Percentiles rank a stretch among this genome's conserved stretches.
Conservation (phyloP, 345 rosid genomes). For the Chamaenerion angustifolium region DNA sequence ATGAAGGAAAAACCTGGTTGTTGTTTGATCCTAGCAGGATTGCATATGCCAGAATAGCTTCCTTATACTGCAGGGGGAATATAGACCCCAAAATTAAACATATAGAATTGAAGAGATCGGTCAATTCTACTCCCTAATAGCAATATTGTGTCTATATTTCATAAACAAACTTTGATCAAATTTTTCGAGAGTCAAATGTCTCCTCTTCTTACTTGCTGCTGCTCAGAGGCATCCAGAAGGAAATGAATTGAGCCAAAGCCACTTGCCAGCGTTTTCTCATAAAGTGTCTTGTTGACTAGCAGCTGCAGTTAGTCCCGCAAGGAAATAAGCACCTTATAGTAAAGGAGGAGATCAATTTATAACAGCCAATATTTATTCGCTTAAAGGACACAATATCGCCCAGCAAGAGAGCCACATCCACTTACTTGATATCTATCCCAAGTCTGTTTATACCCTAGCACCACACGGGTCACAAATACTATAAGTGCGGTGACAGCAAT, state of each 20-base stretch:
- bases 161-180: background rate
- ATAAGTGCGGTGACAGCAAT: slow-evolving; percentile 69
- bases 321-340: slow-evolving; percentile 6
- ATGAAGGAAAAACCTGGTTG: slow-evolving; percentile 35
- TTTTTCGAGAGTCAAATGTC: slow-evolving; percentile 3
- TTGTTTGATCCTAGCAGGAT: slow-evolving; percentile 56
- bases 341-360: background rate
- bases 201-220: slow-evolving; percentile 56
- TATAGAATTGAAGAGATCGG: background rate
- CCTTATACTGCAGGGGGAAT: slow-evolving; percentile 59
- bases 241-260: slow-evolving; percentile 91
- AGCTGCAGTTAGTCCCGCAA: slow-evolving; percentile 32
- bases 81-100: background rate
- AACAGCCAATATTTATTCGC: background rate
- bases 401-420: slow-evolving; percentile 5
- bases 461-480: slow-evolving; percentile 69
- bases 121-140: background rate
- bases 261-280: slow-evolving; percentile 93
- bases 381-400: background rate
- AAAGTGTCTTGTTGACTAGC: slow-evolving; percentile 82
- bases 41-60: slow-evolving; percentile 77
- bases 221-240: slow-evolving; percentile 94
- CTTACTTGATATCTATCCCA: slow-evolving; percentile 96
- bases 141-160: too few relatives aligned
- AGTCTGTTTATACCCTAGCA: slow-evolving; percentile 93